Base-by-base conservation (phyloP, 2,329 filamentous ascomycete genomes). In the Cytospora leucostoma region DNA sequence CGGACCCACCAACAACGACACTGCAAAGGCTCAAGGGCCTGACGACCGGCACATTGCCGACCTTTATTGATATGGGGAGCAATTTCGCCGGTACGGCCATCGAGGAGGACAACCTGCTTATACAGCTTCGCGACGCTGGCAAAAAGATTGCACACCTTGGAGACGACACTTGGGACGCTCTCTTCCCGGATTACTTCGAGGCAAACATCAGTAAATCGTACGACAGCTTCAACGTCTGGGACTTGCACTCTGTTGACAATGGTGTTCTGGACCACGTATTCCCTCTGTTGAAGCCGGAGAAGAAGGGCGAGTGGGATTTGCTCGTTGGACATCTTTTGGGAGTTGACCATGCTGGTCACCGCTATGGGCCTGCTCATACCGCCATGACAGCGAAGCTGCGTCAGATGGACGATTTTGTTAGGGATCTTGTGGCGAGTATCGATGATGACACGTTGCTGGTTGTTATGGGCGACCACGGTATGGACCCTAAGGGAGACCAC, bases 401-500 rank as follows among this genome's bases (percentile, higher is more conserved):
- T 67, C 92, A 99, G 77, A 99, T 99, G 94, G 88, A 99, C 71
- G 78, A 74, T 0, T 88, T 97, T 35, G 82, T 98, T 63, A 84
- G 87, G 51, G 82, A 89, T 33, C 81, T 98, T 60, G 87, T 91
- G 3, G 80, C 84, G 0, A 79, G 80, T 4, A 79, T 99, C 19
- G 94, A 97, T 70, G 90, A 97, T 59, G 80, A 92, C 61, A 99
- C 95, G 0, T 80, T 99, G 27, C 80, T 99, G 40, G 87, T 99
- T 21, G 91, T 99, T 15, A 96, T 99, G 92, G 95, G 95, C n/a
- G 95, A 99, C 74, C 95, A 99, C 73, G 95, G 95, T 12, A 99
- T 99, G 95, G 95, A 99, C 75, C 81, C 85, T 65, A 98, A 99
- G 78, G 95, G 95, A 19, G 95, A 99, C 69, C 95, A 99, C 72